A percentile compares a stretch with the other conserved stretches of the same genome.
Conservation (phyloP, 148 eudicot species). For the Chenopodium quinoa region DNA sequence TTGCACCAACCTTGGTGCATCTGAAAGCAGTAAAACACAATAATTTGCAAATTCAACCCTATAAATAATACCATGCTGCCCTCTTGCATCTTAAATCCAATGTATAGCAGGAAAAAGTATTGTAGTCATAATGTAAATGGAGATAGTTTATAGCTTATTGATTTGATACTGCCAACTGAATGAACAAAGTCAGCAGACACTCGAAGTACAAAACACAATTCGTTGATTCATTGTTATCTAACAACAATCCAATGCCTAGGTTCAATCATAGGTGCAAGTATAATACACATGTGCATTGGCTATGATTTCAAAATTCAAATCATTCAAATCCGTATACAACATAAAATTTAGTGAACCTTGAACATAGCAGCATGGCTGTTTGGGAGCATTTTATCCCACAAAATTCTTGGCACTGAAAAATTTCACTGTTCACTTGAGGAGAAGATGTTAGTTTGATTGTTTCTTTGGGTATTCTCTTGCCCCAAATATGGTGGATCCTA, state of each 20-base stretch:
- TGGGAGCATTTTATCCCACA: background rate
- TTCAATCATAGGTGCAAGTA: background rate
- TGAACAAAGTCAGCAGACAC: background rate
- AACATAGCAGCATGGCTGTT: background rate
- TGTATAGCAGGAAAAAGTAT: background rate
- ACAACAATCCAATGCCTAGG: background rate
- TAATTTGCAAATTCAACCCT: background rate
- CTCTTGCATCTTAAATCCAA: background rate
- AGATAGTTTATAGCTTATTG: background rate
- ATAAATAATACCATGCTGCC: background rate
- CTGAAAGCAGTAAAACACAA: background rate
- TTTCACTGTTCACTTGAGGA: background rate
- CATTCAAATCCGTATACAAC: background rate
- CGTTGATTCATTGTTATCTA: background rate
- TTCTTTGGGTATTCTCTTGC: conserved; percentile 80
- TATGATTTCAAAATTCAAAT: background rate
- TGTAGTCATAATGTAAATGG: background rate
- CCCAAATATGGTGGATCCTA: conserved; percentile 94
- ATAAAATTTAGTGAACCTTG: background rate
- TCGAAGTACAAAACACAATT: background rate
- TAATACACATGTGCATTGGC: background rate
- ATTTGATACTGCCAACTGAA: background rate
- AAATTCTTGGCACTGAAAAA: background rate
- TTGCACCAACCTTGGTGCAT: background rate
- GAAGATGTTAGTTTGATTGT: conserved; percentile 13